phyloP scores from a whole-genome alignment of 2,329 filamentous ascomycete species.

The Sporothrix luriei region DNA sequence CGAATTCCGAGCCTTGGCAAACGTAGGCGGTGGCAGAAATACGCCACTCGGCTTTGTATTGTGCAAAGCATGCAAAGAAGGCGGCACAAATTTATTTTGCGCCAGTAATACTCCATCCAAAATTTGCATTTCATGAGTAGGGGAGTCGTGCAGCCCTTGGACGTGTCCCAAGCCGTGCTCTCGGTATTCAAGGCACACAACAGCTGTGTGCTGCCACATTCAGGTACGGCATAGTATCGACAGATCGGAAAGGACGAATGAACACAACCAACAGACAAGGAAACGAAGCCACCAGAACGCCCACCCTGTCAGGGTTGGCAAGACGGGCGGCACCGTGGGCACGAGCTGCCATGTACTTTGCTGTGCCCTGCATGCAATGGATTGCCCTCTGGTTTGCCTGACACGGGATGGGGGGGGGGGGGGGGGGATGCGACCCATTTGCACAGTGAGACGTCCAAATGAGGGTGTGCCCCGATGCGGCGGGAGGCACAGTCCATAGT shows the following conservation, averaged over 20 bases:
- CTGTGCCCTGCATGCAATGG: neutral
- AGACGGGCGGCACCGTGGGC: neutral
- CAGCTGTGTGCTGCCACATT: neutral
- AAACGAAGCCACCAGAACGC: neutral
- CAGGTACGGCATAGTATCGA: too few relatives aligned
- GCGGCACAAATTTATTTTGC: neutral
- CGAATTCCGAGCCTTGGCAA: neutral
- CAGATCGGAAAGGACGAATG: neutral
- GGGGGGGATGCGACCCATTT: neutral
- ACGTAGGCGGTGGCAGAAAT: neutral
- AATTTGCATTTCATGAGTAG: too few relatives aligned
- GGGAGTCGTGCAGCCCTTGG: too few relatives aligned
- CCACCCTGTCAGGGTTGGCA: neutral
- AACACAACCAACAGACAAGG: too few relatives aligned
- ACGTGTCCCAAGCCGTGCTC: too few relatives aligned
- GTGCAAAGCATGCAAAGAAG: slow-evolving; percentile 1
- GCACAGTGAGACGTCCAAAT: neutral
- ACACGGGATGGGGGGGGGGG: too few relatives aligned
- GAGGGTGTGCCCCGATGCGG: slow-evolving; percentile 1
- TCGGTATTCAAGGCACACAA: slow-evolving; percentile 1
- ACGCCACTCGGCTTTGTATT: neutral
- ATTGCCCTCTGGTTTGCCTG: neutral
- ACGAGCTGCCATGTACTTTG: neutral
- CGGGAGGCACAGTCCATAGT: slow-evolving; percentile 10
- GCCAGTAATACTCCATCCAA: too few relatives aligned